These are phyloP conservation scores for Pleurotus salmoneostramineus DNA, from an alignment of 768 basidiomycete genomes.

Conservation along the genomic window DNA sequence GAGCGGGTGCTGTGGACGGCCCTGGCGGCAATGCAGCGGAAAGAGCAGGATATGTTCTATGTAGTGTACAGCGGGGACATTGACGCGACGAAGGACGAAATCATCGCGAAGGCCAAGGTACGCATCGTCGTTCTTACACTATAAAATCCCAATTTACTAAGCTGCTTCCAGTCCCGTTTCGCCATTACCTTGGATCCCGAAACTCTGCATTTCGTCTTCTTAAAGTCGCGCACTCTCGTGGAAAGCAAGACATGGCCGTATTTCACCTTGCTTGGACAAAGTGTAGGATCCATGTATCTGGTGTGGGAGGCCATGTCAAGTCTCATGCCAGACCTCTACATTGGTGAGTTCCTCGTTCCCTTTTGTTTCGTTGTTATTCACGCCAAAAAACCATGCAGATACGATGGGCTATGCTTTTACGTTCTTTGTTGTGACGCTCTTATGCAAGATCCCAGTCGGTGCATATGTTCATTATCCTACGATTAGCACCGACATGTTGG, in stretches of 20 bases:
- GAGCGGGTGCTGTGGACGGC: slow-evolving; percentile 96
- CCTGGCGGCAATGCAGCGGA: slow-evolving; percentile 68
- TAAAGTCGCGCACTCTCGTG: slow-evolving; percentile 64
- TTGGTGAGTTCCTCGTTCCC: slow-evolving; percentile 50
- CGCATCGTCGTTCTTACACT: slow-evolving; percentile 12
- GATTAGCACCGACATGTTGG: slow-evolving; percentile 92
- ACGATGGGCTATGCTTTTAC: slow-evolving; percentile 99
- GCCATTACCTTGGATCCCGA: slow-evolving; percentile 66
- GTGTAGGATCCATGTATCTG: slow-evolving; percentile 80
- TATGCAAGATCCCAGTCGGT: slow-evolving; percentile 70
- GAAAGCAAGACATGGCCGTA: slow-evolving; percentile 81
- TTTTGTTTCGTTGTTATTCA: background rate
- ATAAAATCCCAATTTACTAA: background rate
- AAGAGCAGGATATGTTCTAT: slow-evolving; percentile 59
- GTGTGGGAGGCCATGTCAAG: slow-evolving; percentile 78
- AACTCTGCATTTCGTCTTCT: slow-evolving; percentile 78
- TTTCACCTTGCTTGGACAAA: slow-evolving; percentile 94
- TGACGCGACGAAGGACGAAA: slow-evolving; percentile 74
- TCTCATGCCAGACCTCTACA: slow-evolving; percentile 85
- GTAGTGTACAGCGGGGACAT: slow-evolving; percentile 90
- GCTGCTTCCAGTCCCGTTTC: slow-evolving; percentile 63
- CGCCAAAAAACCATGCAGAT: slow-evolving; percentile 42
- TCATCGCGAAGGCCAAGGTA: slow-evolving; percentile 81
- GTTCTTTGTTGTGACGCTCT: slow-evolving; percentile 67
- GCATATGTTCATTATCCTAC: slow-evolving; percentile 97